Conservation (phyloP, 306 rosid species). For the Quercus bicolor region DNA sequence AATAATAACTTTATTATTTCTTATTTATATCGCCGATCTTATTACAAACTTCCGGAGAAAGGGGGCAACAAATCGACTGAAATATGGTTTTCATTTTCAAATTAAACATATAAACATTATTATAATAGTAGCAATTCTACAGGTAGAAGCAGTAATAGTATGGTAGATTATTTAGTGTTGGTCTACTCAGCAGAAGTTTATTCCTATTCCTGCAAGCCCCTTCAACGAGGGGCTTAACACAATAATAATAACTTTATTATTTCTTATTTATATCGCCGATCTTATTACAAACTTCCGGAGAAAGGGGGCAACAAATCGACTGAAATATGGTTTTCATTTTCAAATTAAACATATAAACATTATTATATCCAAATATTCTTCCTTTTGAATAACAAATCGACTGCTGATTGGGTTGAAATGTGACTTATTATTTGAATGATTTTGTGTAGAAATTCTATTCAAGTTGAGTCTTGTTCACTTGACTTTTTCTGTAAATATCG, state of each 20-base stretch:
- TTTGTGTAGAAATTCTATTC: not conserved
- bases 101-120: too few relatives aligned
- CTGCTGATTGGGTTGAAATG: too few relatives aligned
- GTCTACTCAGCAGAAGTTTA: not conserved
- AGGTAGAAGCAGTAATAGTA: too few relatives aligned
- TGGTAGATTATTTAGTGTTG: not conserved
- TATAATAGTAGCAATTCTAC: too few relatives aligned
- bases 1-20: not conserved
- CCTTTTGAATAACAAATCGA: too few relatives aligned
- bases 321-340: too few relatives aligned
- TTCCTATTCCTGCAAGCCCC: not conserved
- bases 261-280: not conserved
- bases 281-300: not conserved
- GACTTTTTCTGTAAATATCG: constrained; percentile 29
- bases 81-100: too few relatives aligned
- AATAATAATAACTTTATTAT: not conserved
- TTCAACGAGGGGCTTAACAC: not conserved
- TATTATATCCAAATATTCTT: too few relatives aligned
- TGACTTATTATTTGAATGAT: not conserved
- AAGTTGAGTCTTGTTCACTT: constrained; percentile 8
- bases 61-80: too few relatives aligned
- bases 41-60: not conserved
- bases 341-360: too few relatives aligned
- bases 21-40: not conserved
- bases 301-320: too few relatives aligned